phyloP scores from a whole-genome alignment of 371 early-diverging fungal genomes.

The Lichtheimia hyalospora region DNA sequence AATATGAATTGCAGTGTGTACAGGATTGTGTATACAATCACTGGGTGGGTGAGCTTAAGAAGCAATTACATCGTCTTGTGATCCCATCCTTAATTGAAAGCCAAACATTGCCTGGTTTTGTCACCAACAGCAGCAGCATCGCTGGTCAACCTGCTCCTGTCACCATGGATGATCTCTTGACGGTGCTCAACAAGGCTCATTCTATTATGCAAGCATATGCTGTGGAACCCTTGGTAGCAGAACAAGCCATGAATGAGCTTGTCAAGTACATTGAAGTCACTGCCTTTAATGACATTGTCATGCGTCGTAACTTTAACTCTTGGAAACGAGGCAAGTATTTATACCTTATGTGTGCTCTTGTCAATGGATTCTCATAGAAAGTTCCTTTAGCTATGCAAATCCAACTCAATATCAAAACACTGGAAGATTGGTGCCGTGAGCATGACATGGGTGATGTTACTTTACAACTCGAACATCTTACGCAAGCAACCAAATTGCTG shows the following conservation, averaged over 20 bases:
- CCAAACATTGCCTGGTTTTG: slow-evolving; percentile 82
- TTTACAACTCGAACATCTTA: slow-evolving; percentile 80
- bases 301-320: slow-evolving; percentile 77
- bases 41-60: slow-evolving; percentile 88
- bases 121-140: slow-evolving; percentile 71
- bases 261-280: slow-evolving; percentile 85
- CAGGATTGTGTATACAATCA: slow-evolving; percentile 53
- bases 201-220: slow-evolving; percentile 86
- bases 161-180: slow-evolving; percentile 83
- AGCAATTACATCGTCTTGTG: slow-evolving; percentile 81
- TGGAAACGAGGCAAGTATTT: slow-evolving; percentile 69
- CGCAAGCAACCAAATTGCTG: slow-evolving; percentile 89
- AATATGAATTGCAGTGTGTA: slow-evolving; percentile 49
- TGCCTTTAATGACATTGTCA: slow-evolving; percentile 89
- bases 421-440: slow-evolving; percentile 92
- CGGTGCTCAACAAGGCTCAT: slow-evolving; percentile 79
- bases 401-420: slow-evolving; percentile 88
- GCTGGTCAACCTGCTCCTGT: slow-evolving; percentile 41
- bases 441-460: slow-evolving; percentile 82
- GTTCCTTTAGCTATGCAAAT: slow-evolving; percentile 77
- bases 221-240: slow-evolving; percentile 66
- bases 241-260: slow-evolving; percentile 82
- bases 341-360: not conserved
- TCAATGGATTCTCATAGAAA: not conserved
- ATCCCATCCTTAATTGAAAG: slow-evolving; percentile 89